Evolutionary conservation across 1,284 basidiomycete genomes (phyloP).

Genomic region (Trichosporon sp.): DNA sequence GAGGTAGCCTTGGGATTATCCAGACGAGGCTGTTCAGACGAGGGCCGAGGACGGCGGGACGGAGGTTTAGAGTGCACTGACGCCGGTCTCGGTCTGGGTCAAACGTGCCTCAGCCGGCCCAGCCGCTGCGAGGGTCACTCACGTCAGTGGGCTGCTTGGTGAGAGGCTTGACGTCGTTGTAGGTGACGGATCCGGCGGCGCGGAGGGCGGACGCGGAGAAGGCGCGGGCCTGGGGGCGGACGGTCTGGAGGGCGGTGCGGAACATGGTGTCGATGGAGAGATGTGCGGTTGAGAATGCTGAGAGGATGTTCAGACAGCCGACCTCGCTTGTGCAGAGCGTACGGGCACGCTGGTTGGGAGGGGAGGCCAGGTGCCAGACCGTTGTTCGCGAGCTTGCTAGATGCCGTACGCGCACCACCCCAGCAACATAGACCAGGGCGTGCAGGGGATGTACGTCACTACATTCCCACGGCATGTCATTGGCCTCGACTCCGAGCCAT

Average conservation of each 20-base stretch:
- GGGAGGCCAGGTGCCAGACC: not conserved
- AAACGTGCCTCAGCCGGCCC: too few relatives aligned
- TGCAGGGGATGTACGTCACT: not conserved
- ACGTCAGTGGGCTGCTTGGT: slow-evolving; percentile 76
- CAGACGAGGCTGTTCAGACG: too few relatives aligned
- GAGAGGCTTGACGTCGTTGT: slow-evolving; percentile 77
- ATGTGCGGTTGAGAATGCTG: not conserved
- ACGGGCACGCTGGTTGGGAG: not conserved
- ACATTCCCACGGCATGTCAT: not conserved
- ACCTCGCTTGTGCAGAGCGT: not conserved
- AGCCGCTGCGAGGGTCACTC: too few relatives aligned
- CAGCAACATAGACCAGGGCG: not conserved
- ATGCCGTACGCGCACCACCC: not conserved
- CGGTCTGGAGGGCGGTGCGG: not conserved
- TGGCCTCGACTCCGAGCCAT: not conserved
- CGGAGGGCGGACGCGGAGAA: not conserved
- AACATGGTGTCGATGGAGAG: not conserved
- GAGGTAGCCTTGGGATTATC: too few relatives aligned
- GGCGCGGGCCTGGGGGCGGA: not conserved
- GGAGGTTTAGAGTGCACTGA: too few relatives aligned
- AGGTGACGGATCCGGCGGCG: slow-evolving; percentile 59
- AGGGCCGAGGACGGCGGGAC: too few relatives aligned
- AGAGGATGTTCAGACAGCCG: not conserved
- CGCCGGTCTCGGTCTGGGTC: too few relatives aligned
- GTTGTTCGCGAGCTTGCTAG: not conserved